Conservation (phyloP, 805 yeast genomes). For the Kazachstania psychrophila region DNA sequence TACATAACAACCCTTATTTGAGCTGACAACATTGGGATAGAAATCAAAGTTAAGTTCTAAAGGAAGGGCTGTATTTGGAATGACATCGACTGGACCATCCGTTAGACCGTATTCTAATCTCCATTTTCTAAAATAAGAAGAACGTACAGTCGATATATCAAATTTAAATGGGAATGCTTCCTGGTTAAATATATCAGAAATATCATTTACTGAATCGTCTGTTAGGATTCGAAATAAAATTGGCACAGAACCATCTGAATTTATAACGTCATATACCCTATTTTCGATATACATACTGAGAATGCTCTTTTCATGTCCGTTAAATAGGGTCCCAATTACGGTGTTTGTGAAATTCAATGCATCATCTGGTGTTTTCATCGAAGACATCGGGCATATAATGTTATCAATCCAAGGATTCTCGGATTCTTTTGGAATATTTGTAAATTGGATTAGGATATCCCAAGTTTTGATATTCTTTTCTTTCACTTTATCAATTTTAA, state of each 20-base stretch:
- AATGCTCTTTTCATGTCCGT: conserved; percentile 13
- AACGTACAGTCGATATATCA: conserved; percentile 6
- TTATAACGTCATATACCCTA: conserved; percentile 35
- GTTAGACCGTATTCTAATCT: conserved; percentile 42
- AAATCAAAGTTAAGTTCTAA: conserved; percentile 73
- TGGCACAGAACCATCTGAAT: conserved; percentile 61
- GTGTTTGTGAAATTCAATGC: conserved; percentile 15
- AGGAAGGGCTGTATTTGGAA: conserved; percentile 53
- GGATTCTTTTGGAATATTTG: conserved; percentile 10
- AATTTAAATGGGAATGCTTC: conserved; percentile 23
- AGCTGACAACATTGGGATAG: conserved; percentile 64
- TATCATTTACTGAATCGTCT: conserved; percentile 15
- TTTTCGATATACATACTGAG: conserved; percentile 15
- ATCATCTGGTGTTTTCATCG: conserved; percentile 16
- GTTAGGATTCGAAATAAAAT: conserved; percentile 52
- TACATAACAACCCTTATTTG: conserved; percentile 89
- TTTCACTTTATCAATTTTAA: conserved; percentile 14
- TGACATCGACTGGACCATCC: conserved; percentile 43
- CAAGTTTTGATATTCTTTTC: conserved; percentile 15
- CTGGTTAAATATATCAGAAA: conserved; percentile 22
- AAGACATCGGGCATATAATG: conserved; percentile 17
- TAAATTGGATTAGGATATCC: conserved; percentile 20
- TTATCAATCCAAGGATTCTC: conserved; percentile 27
- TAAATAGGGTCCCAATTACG: conserved; percentile 18
- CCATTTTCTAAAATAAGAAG: conserved; percentile 34